These are phyloP conservation scores for Pisolithus thermaeus DNA, from an alignment of 1,284 basidiomycete genomes.

Conservation along the genomic window DNA sequence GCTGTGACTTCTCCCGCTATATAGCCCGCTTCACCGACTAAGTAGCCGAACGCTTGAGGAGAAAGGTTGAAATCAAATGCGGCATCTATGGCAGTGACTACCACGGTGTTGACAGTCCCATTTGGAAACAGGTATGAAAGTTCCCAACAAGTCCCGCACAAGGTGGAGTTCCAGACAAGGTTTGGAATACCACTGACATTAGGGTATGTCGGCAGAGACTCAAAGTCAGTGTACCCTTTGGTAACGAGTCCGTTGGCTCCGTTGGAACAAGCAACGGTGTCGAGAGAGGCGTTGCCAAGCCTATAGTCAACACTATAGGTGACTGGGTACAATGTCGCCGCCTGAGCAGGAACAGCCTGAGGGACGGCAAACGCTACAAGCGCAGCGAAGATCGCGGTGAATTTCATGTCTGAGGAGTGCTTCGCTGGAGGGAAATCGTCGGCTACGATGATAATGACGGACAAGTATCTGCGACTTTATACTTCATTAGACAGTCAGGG, in stretches of 20 bases:
- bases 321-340: neutral
- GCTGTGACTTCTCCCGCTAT: neutral
- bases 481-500: neutral
- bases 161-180: constrained; percentile 16
- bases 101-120: constrained; percentile 26
- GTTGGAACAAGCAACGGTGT: constrained; percentile 41
- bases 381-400: neutral
- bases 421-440: neutral
- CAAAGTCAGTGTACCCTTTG: constrained; percentile 37
- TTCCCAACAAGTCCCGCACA: constrained; percentile 36
- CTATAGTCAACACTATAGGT: constrained; percentile 27
- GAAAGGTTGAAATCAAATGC: constrained; percentile 37
- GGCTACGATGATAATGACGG: too few relatives aligned
- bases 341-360: neutral
- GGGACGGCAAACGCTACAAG: neutral
- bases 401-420: neutral
- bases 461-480: neutral
- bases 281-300: constrained; percentile 24
- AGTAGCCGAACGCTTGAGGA: neutral
- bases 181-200: constrained; percentile 38
- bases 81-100: constrained; percentile 38
- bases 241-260: constrained; percentile 31
- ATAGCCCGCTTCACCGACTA: neutral
- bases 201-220: constrained; percentile 39
- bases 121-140: constrained; percentile 32